Evolutionary conservation across 164 flowering plant genomes (phyloP).

Genomic region (Berberis thunbergii): DNA sequence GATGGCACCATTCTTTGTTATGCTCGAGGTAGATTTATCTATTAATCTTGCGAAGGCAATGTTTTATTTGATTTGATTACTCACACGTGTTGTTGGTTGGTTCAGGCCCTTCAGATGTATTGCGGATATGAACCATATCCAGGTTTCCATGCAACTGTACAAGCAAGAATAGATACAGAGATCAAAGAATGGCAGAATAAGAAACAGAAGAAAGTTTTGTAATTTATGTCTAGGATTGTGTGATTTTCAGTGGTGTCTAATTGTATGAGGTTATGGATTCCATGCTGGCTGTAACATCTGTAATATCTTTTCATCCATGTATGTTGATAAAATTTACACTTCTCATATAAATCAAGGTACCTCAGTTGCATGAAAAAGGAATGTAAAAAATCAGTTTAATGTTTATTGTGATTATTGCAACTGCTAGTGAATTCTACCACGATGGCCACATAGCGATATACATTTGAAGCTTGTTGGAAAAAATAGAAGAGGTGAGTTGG

Average conservation of each 20-base stretch:
- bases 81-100: constrained; percentile 5
- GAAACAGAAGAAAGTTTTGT: constrained; percentile 42
- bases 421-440: too few relatives aligned
- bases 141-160: constrained; percentile 53
- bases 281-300: neutral
- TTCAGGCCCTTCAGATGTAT: constrained; percentile 50
- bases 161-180: constrained; percentile 40
- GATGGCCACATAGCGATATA: too few relatives aligned
- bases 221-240: neutral
- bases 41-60: too few relatives aligned
- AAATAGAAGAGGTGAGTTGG: too few relatives aligned
- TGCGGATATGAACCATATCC: constrained; percentile 81
- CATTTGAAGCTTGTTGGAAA: too few relatives aligned
- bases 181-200: constrained; percentile 54
- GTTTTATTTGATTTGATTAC: neutral
- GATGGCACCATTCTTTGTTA: constrained; percentile 60
- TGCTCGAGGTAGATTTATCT: constrained; percentile 39
- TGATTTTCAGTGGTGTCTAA: neutral
- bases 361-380: too few relatives aligned
- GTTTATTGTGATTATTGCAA: too few relatives aligned
- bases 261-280: neutral
- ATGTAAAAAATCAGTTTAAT: too few relatives aligned
- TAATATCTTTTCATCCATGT: too few relatives aligned
- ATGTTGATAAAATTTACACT: too few relatives aligned
- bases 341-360: too few relatives aligned